Base-by-base conservation (phyloP, 2,329 filamentous ascomycete species). In the Ceratocystis diversiconidia region DNA sequence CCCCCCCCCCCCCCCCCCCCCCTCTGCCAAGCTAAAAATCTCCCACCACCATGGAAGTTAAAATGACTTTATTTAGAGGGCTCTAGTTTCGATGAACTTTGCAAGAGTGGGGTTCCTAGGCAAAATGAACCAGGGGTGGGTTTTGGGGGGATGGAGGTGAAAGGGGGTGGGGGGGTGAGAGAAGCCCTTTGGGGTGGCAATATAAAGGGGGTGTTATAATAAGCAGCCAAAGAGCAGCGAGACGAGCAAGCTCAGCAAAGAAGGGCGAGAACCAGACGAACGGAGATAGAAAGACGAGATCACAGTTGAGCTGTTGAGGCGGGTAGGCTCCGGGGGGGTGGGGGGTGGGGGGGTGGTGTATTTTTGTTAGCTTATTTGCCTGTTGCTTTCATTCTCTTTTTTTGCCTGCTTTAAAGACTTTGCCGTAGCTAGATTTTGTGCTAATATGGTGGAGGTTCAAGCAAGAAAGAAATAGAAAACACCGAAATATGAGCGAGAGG, bases 41-140 rank as follows among this genome's bases (percentile, higher is more conserved):
- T 7, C 32, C 6, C 52, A 57, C 30, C 52, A 30, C 17, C 19
- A 22, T 50, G 10, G 10, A 1, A 36, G 32, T 36, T 36, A 36
- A 36, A 36, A 36, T 36, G 32, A 36, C 52, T 57, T 57, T 25
- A 57, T 57, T 57, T 57, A 57, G 52, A 57, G 52, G 32, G 52
- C 52, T 57, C 10, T 36, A 36, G 8, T 36, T 10, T 36, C 32
- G 8, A 12, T 57, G 52, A 28, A 57, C 30, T 57, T 15, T 57
- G 19, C 52, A 57, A 30, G 17, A 5, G 52, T 28, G 25, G 32
- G 22, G 52, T 57, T 57, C 52, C 52, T 22, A 4, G 25, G 10
- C 52, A 32, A 57, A 30, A 57, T 57, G 52, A 57, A 30, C 52
- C 52, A 6, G 25, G 52, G 25, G 52, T 22, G 25, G 22, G 50